Base-by-base conservation (phyloP, 345 rosid genomes). In the Eucalyptus marginata region DNA sequence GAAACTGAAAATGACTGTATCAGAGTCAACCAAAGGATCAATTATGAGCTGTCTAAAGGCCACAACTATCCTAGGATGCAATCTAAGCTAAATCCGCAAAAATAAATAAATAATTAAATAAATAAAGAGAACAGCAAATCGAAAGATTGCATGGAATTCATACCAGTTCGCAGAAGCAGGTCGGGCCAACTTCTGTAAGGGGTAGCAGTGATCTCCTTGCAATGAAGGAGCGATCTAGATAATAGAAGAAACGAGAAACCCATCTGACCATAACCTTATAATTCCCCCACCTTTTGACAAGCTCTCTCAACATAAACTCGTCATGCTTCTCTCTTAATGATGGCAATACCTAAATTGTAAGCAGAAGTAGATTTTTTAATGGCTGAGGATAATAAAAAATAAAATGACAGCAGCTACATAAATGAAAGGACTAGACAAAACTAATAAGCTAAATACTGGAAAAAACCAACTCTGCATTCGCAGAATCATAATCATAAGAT, bases 81-180 rank as follows among this genome's bases (percentile, higher is more conserved):
- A 50, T 15, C 51, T 27, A 14, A 86, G 59, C 9, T 49, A 49
- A 33, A 47, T 15, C 49, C 6, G 7, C 49, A 13, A 31, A 36
- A 36, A 36, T 13, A n/a, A 50, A 88, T 14, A 25, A 33, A 50
- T n/a, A n/a, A n/a, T n/a, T n/a, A n/a, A n/a, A n/a, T 50, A 50
- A 50, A 50, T 13, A 29, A 49, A 50, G 47, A 47, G 71, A 9
- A 50, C 29, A 31, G 59, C 27, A 20, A 43, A 4, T 46, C 16
- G 0, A 14, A 46, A 27, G 8, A 49, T 46, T 9, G 22, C 49
- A 14, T 3, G 29, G 36, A 25, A 20, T 7, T 4, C 93, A 86
- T 84, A 95, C 95, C 95, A 92, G 91, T 64, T 92, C 93, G 10
- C 93, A 92, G 92, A 95, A 95, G 90, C 95, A 94, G 80, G 93